Percentiles rank a stretch among this genome's conserved stretches.
Conservation (phyloP, 106 monocot species). For the Gastrodia elata region DNA sequence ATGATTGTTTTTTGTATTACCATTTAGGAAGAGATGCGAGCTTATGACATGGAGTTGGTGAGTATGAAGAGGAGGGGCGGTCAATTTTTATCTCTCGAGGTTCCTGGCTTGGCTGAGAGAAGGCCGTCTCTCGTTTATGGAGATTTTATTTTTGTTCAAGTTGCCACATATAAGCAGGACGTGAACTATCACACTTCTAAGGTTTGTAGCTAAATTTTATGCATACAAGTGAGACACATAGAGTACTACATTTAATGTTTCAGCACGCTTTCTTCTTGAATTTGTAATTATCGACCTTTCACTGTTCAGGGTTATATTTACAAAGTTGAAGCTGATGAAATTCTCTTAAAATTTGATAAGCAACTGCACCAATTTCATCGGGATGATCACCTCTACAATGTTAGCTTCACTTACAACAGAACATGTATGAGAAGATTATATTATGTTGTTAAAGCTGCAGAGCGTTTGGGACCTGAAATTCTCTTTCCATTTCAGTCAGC, state of each 20-base stretch:
- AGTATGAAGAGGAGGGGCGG: slow-evolving; percentile 56
- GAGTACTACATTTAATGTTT: neutral
- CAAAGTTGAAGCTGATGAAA: slow-evolving; percentile 84
- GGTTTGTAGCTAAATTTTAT: slow-evolving; percentile 22
- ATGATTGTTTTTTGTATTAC: slow-evolving; percentile 6
- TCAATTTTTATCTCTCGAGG: slow-evolving; percentile 64
- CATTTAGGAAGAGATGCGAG: slow-evolving; percentile 73
- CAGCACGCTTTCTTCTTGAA: neutral
- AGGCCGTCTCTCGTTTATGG: slow-evolving; percentile 85
- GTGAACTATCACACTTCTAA: slow-evolving; percentile 30
- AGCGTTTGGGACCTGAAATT: slow-evolving; percentile 33
- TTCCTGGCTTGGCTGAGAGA: slow-evolving; percentile 85
- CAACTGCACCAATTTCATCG: slow-evolving; percentile 39
- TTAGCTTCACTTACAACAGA: slow-evolving; percentile 87
- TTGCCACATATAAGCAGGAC: slow-evolving; percentile 10
- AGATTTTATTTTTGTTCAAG: slow-evolving; percentile 59
- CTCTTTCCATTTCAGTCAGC: slow-evolving; percentile 51
- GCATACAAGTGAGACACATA: neutral
- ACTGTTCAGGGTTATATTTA: slow-evolving; percentile 69
- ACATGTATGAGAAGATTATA: slow-evolving; percentile 69
- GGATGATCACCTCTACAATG: slow-evolving; percentile 47
- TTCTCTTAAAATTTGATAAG: slow-evolving; percentile 56
- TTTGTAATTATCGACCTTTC: neutral
- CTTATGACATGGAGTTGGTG: slow-evolving; percentile 69
- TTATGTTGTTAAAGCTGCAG: slow-evolving; percentile 54